Percentiles rank a stretch among this genome's conserved stretches.
Conservation (phyloP, 176 grass and related monocot genomes). For the Sorghum bicolor region DNA sequence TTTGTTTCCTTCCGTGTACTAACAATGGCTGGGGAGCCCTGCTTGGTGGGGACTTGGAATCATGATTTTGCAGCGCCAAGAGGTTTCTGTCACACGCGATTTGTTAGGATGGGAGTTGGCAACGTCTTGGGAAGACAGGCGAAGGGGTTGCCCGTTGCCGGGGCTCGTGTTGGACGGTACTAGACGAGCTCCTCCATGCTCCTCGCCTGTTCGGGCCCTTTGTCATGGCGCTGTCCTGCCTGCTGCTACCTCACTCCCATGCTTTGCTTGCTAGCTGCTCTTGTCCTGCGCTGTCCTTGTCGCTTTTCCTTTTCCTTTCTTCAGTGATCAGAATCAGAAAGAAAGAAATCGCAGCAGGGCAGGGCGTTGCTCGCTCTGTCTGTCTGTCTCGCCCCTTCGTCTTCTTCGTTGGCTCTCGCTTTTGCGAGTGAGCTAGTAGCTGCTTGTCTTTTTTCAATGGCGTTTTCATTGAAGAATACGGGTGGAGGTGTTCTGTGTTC, state of each 20-base stretch:
- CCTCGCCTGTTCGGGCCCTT: not conserved
- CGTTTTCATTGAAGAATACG: not conserved
- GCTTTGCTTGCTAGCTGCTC: not conserved
- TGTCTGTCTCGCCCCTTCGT: not conserved
- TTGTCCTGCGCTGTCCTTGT: not conserved
- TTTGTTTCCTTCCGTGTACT: not conserved
- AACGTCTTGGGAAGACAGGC: too few species aligned
- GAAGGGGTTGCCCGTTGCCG: too few species aligned
- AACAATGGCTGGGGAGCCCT: not conserved
- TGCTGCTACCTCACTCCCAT: not conserved
- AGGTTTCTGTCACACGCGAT: not conserved
- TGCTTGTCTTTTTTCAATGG: not conserved
- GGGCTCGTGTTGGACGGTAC: too few species aligned
- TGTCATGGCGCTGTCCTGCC: conserved; percentile 19
- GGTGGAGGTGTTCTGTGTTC: not conserved
- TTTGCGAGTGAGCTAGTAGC: not conserved
- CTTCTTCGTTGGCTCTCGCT: not conserved
- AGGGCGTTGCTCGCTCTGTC: not conserved
- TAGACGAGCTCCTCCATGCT: not conserved
- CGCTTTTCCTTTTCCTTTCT: not conserved
- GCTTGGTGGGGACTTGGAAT: not conserved
- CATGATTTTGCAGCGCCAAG: not conserved
- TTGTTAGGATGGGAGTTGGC: conserved; percentile 9
- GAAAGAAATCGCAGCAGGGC: not conserved
- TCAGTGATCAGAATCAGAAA: not conserved